Evolutionary conservation across 2,329 filamentous ascomycete species (phyloP).

Genomic region (Karstenula rhodostoma): DNA sequence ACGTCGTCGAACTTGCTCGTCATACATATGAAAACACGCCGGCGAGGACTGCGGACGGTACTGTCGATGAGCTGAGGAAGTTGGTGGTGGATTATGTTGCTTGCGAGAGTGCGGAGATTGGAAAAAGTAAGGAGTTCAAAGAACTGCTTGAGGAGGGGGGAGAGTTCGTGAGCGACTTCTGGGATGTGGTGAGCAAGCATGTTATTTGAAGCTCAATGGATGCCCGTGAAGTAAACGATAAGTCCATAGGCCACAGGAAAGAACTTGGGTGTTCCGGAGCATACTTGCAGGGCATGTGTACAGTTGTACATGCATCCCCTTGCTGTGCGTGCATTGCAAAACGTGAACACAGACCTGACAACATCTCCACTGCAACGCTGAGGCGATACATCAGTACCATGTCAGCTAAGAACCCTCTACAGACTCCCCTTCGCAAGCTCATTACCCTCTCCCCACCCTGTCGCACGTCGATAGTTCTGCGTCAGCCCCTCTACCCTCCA

Average conservation of each 20-base stretch:
- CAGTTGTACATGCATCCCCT: no score
- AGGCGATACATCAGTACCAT: no score
- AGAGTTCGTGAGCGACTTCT: slow-evolving; percentile 37
- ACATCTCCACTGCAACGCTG: no score
- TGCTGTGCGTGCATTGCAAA: no score
- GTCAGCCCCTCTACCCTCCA: not conserved
- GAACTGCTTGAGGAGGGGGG: slow-evolving; percentile 34
- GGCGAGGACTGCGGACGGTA: slow-evolving; percentile 11
- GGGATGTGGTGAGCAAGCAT: slow-evolving; percentile 6
- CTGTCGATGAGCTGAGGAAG: slow-evolving; percentile 29
- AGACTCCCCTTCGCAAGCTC: not conserved
- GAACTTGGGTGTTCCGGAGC: not conserved
- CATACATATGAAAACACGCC: slow-evolving; percentile 11
- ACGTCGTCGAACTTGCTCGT: slow-evolving; percentile 16
- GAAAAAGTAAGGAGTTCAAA: slow-evolving; percentile 27
- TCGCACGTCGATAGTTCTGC: not conserved
- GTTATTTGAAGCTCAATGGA: not conserved
- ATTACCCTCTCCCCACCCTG: not conserved
- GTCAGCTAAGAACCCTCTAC: not conserved
- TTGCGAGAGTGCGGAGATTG: slow-evolving; percentile 28
- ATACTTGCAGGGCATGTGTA: no score
- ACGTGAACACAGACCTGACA: no score
- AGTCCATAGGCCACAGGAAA: not conserved
- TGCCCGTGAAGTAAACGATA: not conserved
- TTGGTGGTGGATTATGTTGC: slow-evolving; percentile 35